Conservation (phyloP, 1,139 yeast genomes). For the Pichia sp. region DNA sequence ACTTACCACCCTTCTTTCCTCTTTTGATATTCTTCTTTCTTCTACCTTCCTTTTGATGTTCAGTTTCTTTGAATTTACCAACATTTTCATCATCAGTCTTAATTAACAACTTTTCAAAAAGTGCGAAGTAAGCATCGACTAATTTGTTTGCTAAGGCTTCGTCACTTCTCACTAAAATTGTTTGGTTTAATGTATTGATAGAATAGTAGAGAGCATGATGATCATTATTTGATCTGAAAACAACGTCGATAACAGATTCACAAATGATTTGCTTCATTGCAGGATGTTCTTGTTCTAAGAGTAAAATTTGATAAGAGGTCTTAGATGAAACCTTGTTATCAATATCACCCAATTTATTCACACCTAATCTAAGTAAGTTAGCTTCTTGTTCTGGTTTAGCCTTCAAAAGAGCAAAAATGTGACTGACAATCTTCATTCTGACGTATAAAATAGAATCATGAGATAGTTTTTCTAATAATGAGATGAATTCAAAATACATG, state of each 20-base stretch:
- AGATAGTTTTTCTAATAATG: constrained; percentile 69
- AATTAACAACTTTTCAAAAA: constrained; percentile 79
- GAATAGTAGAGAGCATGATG: constrained; percentile 90
- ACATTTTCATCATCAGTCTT: constrained; percentile 58
- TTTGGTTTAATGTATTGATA: constrained; percentile 85
- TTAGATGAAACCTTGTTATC: constrained; percentile 91
- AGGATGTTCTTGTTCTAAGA: constrained; percentile 90
- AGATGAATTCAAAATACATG: constrained; percentile 66
- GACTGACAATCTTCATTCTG: constrained; percentile 71
- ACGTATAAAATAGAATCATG: constrained; percentile 95
- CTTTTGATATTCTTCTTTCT: constrained; percentile 51
- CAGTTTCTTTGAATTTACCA: constrained; percentile 35
- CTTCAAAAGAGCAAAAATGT: constrained; percentile 75
- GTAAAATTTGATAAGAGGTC: constrained; percentile 77
- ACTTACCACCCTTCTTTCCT: constrained; percentile 80
- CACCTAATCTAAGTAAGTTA: constrained; percentile 82
- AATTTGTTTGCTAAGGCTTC: constrained; percentile 75
- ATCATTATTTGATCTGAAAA: constrained; percentile 74
- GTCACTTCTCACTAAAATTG: constrained; percentile 79
- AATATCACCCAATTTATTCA: constrained; percentile 89
- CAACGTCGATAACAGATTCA: constrained; percentile 76
- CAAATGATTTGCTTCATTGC: constrained; percentile 86
- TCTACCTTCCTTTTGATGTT: constrained; percentile 42
- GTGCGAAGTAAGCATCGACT: constrained; percentile 79
- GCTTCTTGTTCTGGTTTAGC: constrained; percentile 97